Evolutionary conservation across 208 protist genomes (phyloP), one percentile per base, ranked within the genome.

Genomic region (Naegleria gruberi): DNA sequence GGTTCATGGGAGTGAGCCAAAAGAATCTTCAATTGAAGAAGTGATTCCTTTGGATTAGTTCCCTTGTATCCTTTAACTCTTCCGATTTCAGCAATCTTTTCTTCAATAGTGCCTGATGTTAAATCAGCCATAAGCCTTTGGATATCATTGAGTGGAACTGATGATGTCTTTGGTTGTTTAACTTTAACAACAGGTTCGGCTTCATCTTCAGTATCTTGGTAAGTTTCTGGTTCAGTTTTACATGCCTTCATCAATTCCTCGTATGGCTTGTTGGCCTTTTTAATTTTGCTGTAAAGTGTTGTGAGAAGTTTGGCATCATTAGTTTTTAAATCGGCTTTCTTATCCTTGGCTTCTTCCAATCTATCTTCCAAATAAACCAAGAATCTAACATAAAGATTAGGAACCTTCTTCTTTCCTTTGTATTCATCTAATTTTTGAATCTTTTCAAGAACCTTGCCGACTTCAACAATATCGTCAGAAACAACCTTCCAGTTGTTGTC

Each of bases 371-470:
- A 40, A n/a, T 57, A 45, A 19, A 26, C 19, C 8, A 90, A n/a
- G 34, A 47, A 85, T 57, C 43, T 10, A 82, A 90, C 55, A 40
- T 57, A 90, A 34, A 15, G 17, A n/a, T 82, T 85, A 57, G 45
- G 45, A 90, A 65, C n/a, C 15, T 45, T 26, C 19, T 82, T 37
- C 19, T 40, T 89, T 81, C 34, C 87, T 10, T 42, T 83, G 74
- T 51, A 65, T 47, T 42, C n/a, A n/a, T 23, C 30, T 19, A 81
- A 6, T 41, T 74, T 90, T 55, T 74, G 17, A 19, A 57, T 30
- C 45, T 90, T 90, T 51, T 90, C 87, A 41, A 41, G 26, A n/a
- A 41, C 45, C 43, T 84, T 84, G 12, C 40, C 26, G 8, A 90
- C 12, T 42, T 74, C 30, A 19, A 4, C 10, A 43, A 90, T 74